Evolutionary conservation across 2,329 filamentous ascomycete genomes (phyloP).

Genomic region (Penicillium crustosum): DNA sequence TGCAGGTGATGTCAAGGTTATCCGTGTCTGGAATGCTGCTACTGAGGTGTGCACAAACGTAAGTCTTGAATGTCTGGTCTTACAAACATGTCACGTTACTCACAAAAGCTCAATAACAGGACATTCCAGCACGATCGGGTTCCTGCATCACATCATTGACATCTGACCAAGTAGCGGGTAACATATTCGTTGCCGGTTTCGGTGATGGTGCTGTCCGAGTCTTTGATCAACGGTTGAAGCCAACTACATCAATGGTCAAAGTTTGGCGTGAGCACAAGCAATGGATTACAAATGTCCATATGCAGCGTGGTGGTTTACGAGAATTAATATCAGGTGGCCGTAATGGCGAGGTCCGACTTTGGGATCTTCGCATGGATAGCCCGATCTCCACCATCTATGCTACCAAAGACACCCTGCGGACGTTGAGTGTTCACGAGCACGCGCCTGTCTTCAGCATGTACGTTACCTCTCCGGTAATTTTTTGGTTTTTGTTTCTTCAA

Average conservation of each 20-base stretch:
- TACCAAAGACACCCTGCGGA: slow-evolving; percentile 75
- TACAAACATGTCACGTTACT: neutral
- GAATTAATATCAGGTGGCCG: slow-evolving; percentile 88
- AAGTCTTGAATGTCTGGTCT: slow-evolving; percentile 28
- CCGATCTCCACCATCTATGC: slow-evolving; percentile 72
- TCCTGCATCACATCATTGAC: slow-evolving; percentile 95
- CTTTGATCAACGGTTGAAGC: slow-evolving; percentile 82
- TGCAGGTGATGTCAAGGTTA: slow-evolving; percentile 91
- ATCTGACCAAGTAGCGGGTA: slow-evolving; percentile 95
- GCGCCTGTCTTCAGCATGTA: slow-evolving; percentile 93
- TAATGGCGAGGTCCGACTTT: slow-evolving; percentile 90
- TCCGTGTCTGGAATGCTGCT: slow-evolving; percentile 92
- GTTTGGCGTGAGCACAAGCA: slow-evolving; percentile 96
- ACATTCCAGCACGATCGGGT: slow-evolving; percentile 90
- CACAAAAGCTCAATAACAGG: slow-evolving; percentile 43
- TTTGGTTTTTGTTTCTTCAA: neutral
- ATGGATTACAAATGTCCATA: slow-evolving; percentile 94
- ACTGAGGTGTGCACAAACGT: slow-evolving; percentile 83
- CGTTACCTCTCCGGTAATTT: slow-evolving; percentile 41
- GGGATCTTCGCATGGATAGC: slow-evolving; percentile 88
- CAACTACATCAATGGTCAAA: slow-evolving; percentile 88
- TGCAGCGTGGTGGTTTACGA: slow-evolving; percentile 90
- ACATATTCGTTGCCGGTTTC: slow-evolving; percentile 93
- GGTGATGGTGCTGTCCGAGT: slow-evolving; percentile 92
- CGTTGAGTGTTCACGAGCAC: slow-evolving; percentile 91